A percentile compares a stretch with the other conserved stretches of the same genome.
Conservation (phyloP, 2,329 filamentous ascomycete species). For the Dryadomyces sulphureus region DNA sequence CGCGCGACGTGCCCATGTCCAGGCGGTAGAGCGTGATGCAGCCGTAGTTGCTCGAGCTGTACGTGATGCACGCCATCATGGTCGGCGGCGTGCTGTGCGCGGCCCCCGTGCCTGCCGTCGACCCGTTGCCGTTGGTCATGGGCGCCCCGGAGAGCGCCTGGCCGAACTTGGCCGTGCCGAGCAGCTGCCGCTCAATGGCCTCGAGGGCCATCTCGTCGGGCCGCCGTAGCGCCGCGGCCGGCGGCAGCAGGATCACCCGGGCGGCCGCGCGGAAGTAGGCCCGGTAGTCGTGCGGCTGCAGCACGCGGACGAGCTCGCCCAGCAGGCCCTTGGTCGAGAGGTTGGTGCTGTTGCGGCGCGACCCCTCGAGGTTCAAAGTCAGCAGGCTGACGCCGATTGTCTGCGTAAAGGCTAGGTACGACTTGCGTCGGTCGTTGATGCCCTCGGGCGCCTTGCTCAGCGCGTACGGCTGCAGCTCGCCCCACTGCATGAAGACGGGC, state of each 20-base stretch:
- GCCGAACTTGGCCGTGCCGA: constrained; percentile 10
- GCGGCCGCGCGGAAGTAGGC: constrained; percentile 11
- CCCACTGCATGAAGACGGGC: constrained; percentile 8
- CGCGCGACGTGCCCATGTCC: constrained; percentile 5
- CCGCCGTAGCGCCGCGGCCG: not conserved
- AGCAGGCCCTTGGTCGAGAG: constrained; percentile 9
- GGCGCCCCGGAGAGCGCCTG: not conserved
- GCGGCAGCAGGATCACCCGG: constrained; percentile 10
- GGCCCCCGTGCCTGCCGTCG: not conserved
- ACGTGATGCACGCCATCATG: constrained; percentile 11
- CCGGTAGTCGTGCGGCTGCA: constrained; percentile 12
- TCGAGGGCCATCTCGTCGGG: constrained; percentile 10
- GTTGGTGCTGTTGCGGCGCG: not conserved
- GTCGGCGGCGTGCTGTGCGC: too few relatives aligned
- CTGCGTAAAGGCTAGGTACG: constrained; percentile 9
- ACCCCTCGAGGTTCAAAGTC: constrained; percentile 4
- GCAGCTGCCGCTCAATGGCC: constrained; percentile 10
- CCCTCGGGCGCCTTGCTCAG: constrained; percentile 7
- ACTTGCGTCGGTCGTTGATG: constrained; percentile 10
- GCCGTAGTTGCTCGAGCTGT: constrained; percentile 7
- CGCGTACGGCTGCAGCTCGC: constrained; percentile 7
- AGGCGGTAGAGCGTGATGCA: constrained; percentile 11
- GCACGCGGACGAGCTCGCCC: constrained; percentile 9
- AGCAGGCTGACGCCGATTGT: constrained; percentile 6
- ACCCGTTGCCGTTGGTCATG: not conserved